A percentile compares a stretch with the other conserved stretches of the same genome.
Conservation (phyloP, 2,329 filamentous ascomycete species). For the Cladosporium halotolerans region DNA sequence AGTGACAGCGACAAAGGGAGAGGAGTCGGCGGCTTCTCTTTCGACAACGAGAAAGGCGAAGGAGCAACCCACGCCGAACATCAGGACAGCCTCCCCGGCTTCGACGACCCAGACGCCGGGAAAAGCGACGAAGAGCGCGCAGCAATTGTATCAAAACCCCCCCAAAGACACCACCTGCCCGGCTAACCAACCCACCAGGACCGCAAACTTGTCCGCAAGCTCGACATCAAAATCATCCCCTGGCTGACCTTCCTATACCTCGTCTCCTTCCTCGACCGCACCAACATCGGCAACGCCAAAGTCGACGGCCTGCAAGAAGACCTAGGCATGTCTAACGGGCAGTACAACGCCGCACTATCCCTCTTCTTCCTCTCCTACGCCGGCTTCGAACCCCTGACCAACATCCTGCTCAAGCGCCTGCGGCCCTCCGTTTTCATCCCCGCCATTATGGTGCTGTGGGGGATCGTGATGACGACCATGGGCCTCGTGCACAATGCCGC, state of each 20-base stretch:
- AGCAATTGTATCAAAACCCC: conserved; percentile 6
- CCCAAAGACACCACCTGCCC: not conserved
- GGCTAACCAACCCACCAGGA: conserved; percentile 41
- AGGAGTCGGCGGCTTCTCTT: not conserved
- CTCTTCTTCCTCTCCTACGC: conserved; percentile 87
- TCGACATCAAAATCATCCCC: conserved; percentile 49
- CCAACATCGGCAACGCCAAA: conserved; percentile 52
- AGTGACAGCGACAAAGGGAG: conserved; percentile 1
- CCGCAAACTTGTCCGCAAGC: conserved; percentile 41
- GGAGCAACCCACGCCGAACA: not conserved
- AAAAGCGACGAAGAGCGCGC: conserved; percentile 16
- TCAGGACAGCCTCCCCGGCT: not conserved
- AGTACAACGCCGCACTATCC: conserved; percentile 70
- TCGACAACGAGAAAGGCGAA: not conserved
- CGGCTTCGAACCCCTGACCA: conserved; percentile 70
- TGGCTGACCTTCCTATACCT: conserved; percentile 51
- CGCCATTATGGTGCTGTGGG: conserved; percentile 67
- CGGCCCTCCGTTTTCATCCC: conserved; percentile 69
- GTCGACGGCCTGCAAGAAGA: conserved; percentile 51
- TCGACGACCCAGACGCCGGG: conserved; percentile 14
- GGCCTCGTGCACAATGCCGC: conserved; percentile 23
- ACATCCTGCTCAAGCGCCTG: conserved; percentile 69
- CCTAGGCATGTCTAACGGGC: conserved; percentile 54
- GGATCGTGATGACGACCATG: conserved; percentile 31
- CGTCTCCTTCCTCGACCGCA: conserved; percentile 51